These are phyloP conservation scores for Trichoderma sp. DNA, from an alignment of 2,329 filamentous ascomycete species.

Conservation along the genomic window DNA sequence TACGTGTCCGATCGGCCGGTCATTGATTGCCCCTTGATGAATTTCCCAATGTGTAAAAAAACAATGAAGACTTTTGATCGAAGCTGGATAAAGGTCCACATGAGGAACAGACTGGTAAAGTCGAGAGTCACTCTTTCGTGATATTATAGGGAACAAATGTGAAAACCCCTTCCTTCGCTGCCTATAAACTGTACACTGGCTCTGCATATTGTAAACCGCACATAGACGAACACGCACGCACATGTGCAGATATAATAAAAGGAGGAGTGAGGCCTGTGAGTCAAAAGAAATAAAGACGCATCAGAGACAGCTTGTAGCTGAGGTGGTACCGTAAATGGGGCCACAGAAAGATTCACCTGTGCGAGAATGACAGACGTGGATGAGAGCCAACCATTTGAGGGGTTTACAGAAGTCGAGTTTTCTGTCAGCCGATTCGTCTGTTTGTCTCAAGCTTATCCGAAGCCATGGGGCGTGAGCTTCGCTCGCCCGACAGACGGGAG, in stretches of 20 bases:
- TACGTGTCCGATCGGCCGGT: constrained; percentile 6
- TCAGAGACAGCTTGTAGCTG: constrained; percentile 1
- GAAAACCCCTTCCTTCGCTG: background rate
- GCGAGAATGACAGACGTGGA: constrained; percentile 10
- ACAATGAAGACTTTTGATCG: background rate
- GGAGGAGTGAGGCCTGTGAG: too few relatives aligned
- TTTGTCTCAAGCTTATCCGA: background rate
- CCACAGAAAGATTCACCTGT: background rate
- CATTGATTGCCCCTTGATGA: background rate
- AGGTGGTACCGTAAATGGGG: constrained; percentile 11
- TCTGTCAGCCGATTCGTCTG: background rate
- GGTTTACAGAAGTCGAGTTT: background rate
- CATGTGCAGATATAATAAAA: background rate
- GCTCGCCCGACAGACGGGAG: background rate
- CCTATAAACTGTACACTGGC: background rate
- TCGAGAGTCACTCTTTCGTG: background rate
- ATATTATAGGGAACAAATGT: constrained; percentile 20
- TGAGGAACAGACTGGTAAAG: background rate
- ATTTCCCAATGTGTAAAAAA: too few relatives aligned
- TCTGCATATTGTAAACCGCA: background rate
- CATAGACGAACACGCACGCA: background rate
- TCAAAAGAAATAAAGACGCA: background rate
- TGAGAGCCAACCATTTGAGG: constrained; percentile 10
- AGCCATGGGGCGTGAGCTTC: background rate
- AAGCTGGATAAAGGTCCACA: background rate